These are phyloP conservation scores for Fragaria nilgerrensis DNA, from an alignment of 306 rosid genomes.

Conservation along the genomic window DNA sequence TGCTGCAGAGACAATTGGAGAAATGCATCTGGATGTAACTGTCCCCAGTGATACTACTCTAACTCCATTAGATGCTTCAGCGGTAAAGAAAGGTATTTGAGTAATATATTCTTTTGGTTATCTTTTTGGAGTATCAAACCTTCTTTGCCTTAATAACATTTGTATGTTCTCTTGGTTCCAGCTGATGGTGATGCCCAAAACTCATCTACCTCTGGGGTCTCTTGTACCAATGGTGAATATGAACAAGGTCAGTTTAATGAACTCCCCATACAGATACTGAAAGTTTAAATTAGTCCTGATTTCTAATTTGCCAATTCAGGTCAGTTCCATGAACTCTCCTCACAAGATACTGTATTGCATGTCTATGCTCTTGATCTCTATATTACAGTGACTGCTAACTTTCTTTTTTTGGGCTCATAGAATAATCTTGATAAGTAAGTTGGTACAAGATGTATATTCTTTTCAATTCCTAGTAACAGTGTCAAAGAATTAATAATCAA, in stretches of 20 bases:
- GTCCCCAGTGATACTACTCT: too few species aligned
- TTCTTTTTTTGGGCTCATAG: neutral
- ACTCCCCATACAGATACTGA: neutral
- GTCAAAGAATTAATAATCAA: neutral
- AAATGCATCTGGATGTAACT: neutral
- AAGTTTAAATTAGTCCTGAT: too few species aligned
- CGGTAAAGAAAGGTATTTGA: conserved; percentile 10
- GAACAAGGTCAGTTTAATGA: conserved; percentile 7
- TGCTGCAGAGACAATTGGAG: neutral
- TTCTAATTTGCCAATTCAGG: neutral
- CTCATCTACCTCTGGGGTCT: neutral
- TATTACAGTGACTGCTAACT: too few species aligned
- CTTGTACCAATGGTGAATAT: neutral
- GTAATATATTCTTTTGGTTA: too few species aligned
- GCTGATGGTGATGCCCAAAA: neutral
- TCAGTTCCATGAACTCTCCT: conserved; percentile 4
- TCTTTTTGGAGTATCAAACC: too few species aligned
- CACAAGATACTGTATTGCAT: neutral
- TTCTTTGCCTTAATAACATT: neutral
- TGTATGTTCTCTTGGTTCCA: neutral
- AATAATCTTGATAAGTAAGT: neutral
- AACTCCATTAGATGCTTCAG: neutral
- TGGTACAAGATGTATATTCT: neutral
- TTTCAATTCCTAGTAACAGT: neutral
- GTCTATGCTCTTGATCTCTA: neutral